phyloP scores from a whole-genome alignment of 2,329 filamentous ascomycete species.

The Fusarium globosum region DNA sequence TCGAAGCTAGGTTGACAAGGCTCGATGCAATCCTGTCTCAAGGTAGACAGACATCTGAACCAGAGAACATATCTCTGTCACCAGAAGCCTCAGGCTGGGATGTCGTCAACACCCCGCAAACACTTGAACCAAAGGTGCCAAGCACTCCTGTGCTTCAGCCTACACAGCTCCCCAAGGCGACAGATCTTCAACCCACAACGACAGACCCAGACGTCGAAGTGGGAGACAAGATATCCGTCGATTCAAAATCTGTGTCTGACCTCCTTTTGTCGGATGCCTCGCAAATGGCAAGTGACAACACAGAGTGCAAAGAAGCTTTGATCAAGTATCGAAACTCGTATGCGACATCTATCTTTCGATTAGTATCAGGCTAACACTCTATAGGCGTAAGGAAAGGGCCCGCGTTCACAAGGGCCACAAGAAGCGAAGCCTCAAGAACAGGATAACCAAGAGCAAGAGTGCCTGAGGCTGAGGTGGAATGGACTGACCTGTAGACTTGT shows the following conservation, averaged over 20 bases:
- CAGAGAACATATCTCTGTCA: background rate
- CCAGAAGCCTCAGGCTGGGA: conserved; percentile 17
- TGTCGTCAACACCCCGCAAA: background rate
- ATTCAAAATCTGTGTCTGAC: conserved; percentile 15
- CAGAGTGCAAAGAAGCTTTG: background rate
- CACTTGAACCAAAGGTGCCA: background rate
- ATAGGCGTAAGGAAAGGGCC: background rate
- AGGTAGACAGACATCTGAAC: background rate
- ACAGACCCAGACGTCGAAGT: background rate
- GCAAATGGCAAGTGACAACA: background rate
- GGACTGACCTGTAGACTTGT: background rate
- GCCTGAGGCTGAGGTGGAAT: too few species aligned
- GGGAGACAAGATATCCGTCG: background rate
- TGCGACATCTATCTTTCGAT: background rate
- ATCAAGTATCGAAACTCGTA: background rate
- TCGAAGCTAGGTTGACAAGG: conserved; percentile 21
- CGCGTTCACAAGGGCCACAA: background rate
- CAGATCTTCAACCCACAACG: rapidly evolving
- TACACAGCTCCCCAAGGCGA: background rate
- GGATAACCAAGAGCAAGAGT: background rate
- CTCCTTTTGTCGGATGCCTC: background rate
- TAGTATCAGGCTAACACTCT: background rate
- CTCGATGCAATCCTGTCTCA: background rate
- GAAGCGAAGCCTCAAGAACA: background rate
- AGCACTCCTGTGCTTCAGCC: background rate